Evolutionary conservation across 495 filamentous ascomycete species (phyloP).

Genomic region (Pyrenula massariospora): DNA sequence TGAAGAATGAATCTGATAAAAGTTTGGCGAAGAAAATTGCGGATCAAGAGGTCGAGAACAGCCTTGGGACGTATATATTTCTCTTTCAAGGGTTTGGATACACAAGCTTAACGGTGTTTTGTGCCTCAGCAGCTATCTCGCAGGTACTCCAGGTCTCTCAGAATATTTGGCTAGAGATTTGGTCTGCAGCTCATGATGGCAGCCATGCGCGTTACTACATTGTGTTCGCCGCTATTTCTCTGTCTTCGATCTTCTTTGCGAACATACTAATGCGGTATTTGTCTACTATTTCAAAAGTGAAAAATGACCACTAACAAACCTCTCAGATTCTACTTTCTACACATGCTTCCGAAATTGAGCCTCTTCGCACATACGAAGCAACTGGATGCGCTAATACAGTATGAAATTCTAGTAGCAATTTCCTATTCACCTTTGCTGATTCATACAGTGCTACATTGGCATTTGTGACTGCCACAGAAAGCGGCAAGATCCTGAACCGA

Average conservation of each 20-base stretch:
- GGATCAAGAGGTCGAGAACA: background rate
- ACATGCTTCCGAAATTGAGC: background rate
- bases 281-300: too few relatives aligned
- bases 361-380: background rate
- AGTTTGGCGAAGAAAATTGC: background rate
- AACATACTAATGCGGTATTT: background rate
- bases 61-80: background rate
- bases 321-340: too few relatives aligned
- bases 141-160: background rate
- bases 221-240: background rate
- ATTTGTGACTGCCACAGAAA: background rate
- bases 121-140: background rate
- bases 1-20: background rate
- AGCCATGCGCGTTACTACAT: background rate
- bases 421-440: background rate
- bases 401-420: too few relatives aligned
- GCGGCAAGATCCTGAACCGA: slow-evolving; percentile 18
- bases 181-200: background rate
- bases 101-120: background rate
- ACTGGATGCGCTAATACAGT: background rate
- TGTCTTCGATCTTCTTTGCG: background rate
- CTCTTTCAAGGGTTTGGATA: background rate
- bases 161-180: background rate
- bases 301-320: too few relatives aligned
- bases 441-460: background rate